Evolutionary conservation across 2,329 filamentous ascomycete genomes (phyloP).

Genomic region (Dryadomyces quercus-mongolicae): DNA sequence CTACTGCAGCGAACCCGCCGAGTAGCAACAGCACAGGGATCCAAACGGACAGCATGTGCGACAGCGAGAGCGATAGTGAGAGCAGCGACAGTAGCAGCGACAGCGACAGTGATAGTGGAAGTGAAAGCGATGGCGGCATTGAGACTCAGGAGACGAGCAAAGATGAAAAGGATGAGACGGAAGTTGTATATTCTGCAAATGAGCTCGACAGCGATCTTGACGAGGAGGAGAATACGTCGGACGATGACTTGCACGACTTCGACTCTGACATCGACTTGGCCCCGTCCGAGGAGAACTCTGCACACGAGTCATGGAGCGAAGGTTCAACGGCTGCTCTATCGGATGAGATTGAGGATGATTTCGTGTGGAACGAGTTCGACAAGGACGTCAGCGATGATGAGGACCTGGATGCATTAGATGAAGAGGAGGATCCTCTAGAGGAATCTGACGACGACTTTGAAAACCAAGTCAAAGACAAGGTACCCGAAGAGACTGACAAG

Average conservation of each 20-base stretch:
- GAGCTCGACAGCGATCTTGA: not conserved
- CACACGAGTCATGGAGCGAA: slow-evolving; percentile 1
- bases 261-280: not conserved
- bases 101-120: not conserved
- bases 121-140: not conserved
- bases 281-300: not conserved
- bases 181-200: not conserved
- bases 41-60: not conserved
- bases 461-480: not conserved
- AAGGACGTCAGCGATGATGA: too few species aligned
- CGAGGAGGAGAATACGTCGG: not conserved
- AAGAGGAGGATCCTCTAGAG: not conserved
- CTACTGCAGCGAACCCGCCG: too few species aligned
- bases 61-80: not conserved
- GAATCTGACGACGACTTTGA: not conserved
- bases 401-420: too few species aligned
- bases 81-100: not conserved
- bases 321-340: not conserved
- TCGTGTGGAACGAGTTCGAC: slow-evolving; percentile 1
- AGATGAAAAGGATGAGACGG: not conserved
- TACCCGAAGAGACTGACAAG: not conserved
- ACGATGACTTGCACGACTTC: not conserved
- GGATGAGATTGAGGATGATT: slow-evolving; percentile 1
- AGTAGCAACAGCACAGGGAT: not conserved
- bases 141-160: not conserved